phyloP scores from a whole-genome alignment of 2,329 filamentous ascomycete genomes.

The Fusarium camptoceras region DNA sequence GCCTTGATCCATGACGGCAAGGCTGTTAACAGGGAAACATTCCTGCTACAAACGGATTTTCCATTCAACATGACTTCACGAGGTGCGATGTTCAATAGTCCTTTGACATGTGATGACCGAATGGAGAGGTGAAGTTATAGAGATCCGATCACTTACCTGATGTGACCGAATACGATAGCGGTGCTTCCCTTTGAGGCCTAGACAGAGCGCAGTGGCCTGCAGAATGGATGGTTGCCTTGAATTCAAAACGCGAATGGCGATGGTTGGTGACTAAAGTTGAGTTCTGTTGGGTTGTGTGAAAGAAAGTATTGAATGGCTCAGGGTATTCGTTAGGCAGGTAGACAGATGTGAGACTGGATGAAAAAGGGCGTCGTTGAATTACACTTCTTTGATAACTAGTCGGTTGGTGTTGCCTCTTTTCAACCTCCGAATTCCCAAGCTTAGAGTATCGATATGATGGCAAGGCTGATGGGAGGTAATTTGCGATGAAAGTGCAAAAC shows the following conservation, averaged over 20 bases:
- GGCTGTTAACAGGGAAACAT: background rate
- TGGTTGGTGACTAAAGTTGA: background rate
- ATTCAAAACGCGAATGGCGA: background rate
- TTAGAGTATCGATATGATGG: background rate
- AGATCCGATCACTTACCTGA: background rate
- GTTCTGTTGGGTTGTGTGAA: background rate
- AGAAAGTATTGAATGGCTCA: background rate
- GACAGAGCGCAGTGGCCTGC: background rate
- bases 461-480: background rate
- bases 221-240: background rate
- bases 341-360: background rate
- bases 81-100: no score
- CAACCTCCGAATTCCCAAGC: background rate
- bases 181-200: background rate
- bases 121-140: background rate
- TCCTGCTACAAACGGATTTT: background rate
- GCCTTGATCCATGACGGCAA: constrained; percentile 3
- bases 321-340: background rate
- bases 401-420: constrained; percentile 17
- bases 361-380: background rate
- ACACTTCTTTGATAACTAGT: background rate
- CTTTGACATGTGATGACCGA: background rate
- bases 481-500: background rate
- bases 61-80: background rate
- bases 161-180: background rate